Evolutionary conservation across 805 yeast species (phyloP).

Genomic region (Saccharomyces jurei): DNA sequence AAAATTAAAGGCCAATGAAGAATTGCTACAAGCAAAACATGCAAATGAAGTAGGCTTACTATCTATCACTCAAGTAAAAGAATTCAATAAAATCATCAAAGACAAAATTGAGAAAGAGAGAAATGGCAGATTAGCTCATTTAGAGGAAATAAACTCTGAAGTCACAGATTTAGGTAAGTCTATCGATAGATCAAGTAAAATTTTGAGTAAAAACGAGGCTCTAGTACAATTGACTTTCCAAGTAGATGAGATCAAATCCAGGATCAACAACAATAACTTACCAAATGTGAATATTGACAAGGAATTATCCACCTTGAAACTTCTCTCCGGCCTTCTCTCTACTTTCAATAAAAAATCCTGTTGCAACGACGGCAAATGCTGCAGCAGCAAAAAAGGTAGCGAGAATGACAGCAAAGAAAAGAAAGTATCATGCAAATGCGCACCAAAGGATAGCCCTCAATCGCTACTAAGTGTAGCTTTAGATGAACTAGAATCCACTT

Average conservation of each 20-base stretch:
- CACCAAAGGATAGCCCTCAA: constrained; percentile 12
- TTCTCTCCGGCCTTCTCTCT: constrained; percentile 16
- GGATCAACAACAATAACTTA: constrained; percentile 15
- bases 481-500: constrained; percentile 39
- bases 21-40: constrained; percentile 60
- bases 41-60: constrained; percentile 63
- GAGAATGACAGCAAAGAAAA: not conserved
- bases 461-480: constrained; percentile 21
- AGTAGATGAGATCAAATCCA: constrained; percentile 16
- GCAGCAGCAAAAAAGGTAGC: constrained; percentile 7
- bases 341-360: constrained; percentile 16
- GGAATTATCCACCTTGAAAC: constrained; percentile 26
- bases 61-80: constrained; percentile 59
- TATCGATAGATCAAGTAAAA: constrained; percentile 36
- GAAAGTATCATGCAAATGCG: constrained; percentile 5
- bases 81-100: constrained; percentile 50
- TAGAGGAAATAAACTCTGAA: constrained; percentile 50
- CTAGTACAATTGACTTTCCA: constrained; percentile 21
- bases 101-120: constrained; percentile 66
- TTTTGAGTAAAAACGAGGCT: constrained; percentile 33
- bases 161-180: constrained; percentile 39
- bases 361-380: constrained; percentile 7
- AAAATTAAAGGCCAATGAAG: constrained; percentile 63
- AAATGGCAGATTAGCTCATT: constrained; percentile 63
- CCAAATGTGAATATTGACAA: constrained; percentile 30